These are phyloP conservation scores for Tolypocladium nubicola DNA, from an alignment of 2,329 filamentous ascomycete genomes.

Conservation along the genomic window DNA sequence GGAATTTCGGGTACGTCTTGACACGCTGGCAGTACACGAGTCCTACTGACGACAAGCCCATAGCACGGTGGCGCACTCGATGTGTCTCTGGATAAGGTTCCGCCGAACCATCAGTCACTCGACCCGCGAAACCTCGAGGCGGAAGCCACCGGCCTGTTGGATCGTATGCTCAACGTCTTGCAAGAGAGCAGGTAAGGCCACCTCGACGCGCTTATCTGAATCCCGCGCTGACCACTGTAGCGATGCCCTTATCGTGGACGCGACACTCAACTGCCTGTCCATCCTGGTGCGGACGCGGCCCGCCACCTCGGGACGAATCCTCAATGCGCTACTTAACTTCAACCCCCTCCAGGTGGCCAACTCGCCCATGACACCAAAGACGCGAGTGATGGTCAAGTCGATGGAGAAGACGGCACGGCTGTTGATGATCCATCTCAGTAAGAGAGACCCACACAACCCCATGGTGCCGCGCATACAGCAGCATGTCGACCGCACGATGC, in stretches of 20 bases:
- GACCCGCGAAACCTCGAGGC: conserved; percentile 77
- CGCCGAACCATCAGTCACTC: conserved; percentile 71
- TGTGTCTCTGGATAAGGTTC: conserved; percentile 77
- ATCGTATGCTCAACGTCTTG: conserved; percentile 74
- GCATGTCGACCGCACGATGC: conserved; percentile 73
- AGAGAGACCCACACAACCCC: conserved; percentile 75
- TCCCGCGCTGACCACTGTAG: conserved; percentile 30
- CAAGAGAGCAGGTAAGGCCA: conserved; percentile 69
- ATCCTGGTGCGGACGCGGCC: conserved; percentile 74
- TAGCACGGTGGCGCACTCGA: conserved; percentile 47
- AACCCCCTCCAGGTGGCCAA: conserved; percentile 78
- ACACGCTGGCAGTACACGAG: background rate
- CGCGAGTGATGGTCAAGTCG: conserved; percentile 75
- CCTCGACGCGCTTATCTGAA: background rate
- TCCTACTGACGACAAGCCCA: conserved; percentile 11
- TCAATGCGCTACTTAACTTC: conserved; percentile 79
- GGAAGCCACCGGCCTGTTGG: conserved; percentile 81
- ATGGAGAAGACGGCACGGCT: conserved; percentile 90
- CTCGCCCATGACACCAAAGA: conserved; percentile 65
- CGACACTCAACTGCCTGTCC: conserved; percentile 80
- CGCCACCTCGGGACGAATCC: conserved; percentile 71
- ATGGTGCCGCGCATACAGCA: conserved; percentile 72
- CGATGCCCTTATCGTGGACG: conserved; percentile 80
- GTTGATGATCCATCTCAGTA: conserved; percentile 71
- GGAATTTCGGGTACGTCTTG: conserved; percentile 64